A percentile compares a stretch with the other conserved stretches of the same genome.
phyloP scores from a whole-genome alignment of 2,329 filamentous ascomycete species.

The Trichophyton schoenleinii region DNA sequence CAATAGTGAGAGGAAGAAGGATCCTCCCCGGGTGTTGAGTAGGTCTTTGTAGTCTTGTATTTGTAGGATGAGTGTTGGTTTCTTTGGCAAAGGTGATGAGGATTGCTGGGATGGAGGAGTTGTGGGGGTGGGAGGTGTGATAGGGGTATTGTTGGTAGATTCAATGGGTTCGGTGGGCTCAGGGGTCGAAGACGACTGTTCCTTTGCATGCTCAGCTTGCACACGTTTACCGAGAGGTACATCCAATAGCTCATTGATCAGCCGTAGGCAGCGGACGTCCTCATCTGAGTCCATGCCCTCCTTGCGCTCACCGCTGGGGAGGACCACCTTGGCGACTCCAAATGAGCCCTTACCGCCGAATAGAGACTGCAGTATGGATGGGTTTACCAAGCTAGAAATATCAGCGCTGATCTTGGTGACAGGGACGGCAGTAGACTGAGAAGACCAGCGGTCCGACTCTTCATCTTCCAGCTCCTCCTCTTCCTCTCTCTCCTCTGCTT shows the following conservation, averaged over 20 bases:
- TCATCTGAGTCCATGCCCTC: slow-evolving; percentile 6
- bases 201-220: neutral
- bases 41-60: slow-evolving; percentile 73
- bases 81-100: neutral
- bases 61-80: slow-evolving; percentile 54
- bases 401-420: neutral
- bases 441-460: slow-evolving; percentile 9
- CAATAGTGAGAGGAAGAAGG: slow-evolving; percentile 56
- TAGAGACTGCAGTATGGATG: slow-evolving; percentile 11
- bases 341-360: slow-evolving; percentile 11
- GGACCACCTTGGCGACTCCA: slow-evolving; percentile 12
- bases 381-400: neutral
- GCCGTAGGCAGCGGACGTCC: slow-evolving; percentile 24
- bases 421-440: slow-evolving; percentile 8
- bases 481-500: slow-evolving; percentile 28
- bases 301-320: slow-evolving; percentile 7
- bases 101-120: neutral
- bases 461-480: slow-evolving; percentile 13
- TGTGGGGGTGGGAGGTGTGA: neutral
- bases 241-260: slow-evolving; percentile 26
- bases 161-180: neutral
- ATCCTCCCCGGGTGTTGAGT: slow-evolving; percentile 54
- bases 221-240: slow-evolving; percentile 12
- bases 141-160: neutral
- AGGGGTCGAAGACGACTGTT: neutral